Evolutionary conservation across 2,329 filamentous ascomycete genomes (phyloP).

Genomic region (Penicillium thymicola): DNA sequence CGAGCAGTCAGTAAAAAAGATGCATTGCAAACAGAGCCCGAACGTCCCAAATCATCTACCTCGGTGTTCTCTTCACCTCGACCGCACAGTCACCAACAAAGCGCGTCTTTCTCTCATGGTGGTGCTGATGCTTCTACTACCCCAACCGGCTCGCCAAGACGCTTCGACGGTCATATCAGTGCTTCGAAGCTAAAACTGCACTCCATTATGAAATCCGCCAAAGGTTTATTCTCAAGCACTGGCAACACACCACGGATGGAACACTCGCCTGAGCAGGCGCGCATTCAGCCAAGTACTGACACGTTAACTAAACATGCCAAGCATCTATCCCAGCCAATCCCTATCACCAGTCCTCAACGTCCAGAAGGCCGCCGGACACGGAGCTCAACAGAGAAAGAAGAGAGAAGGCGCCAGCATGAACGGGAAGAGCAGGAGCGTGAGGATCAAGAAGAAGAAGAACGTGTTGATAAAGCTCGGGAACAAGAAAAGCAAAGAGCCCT

Average conservation of each 20-base stretch:
- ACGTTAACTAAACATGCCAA: slow-evolving; percentile 14
- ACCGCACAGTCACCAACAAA: slow-evolving; percentile 55
- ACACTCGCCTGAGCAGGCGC: slow-evolving; percentile 41
- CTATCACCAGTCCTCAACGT: slow-evolving; percentile 31
- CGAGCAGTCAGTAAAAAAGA: slow-evolving; percentile 11
- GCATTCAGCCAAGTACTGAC: slow-evolving; percentile 27
- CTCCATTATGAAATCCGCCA: slow-evolving; percentile 84
- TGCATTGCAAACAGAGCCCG: slow-evolving; percentile 28
- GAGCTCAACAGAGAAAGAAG: slow-evolving; percentile 57
- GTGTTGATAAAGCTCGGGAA: slow-evolving; percentile 32
- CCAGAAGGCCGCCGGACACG: slow-evolving; percentile 51
- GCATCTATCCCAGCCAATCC: slow-evolving; percentile 20
- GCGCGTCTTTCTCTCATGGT: slow-evolving; percentile 59
- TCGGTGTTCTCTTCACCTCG: slow-evolving; percentile 55
- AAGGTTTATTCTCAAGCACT: slow-evolving; percentile 77
- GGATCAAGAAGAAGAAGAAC: slow-evolving; percentile 38
- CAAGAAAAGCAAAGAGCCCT: slow-evolving; percentile 35
- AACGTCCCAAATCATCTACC: slow-evolving; percentile 64
- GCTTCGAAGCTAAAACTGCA: slow-evolving; percentile 91
- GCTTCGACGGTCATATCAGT: slow-evolving; percentile 75
- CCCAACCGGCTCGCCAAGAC: slow-evolving; percentile 55
- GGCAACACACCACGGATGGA: slow-evolving; percentile 59
- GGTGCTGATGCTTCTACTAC: slow-evolving; percentile 53
- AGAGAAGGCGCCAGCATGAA: slow-evolving; percentile 37
- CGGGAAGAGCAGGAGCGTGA: slow-evolving; percentile 30